Evolutionary conservation across 1,139 yeast species (phyloP).

Genomic region (Nakaseomyces delphensis): DNA sequence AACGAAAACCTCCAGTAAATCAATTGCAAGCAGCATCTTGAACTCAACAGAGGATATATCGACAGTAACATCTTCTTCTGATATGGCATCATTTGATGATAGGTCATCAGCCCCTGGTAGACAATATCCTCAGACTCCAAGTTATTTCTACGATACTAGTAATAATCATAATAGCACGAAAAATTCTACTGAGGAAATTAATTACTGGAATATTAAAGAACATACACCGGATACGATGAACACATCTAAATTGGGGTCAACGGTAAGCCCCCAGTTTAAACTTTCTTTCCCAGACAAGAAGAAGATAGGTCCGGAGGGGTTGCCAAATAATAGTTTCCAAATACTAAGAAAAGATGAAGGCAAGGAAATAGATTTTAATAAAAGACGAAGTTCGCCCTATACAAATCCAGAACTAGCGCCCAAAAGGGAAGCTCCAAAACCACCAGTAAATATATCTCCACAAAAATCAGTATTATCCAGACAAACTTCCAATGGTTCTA

Average conservation of each 20-base stretch:
- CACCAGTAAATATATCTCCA: constrained; percentile 44
- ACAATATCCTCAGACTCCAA: constrained; percentile 31
- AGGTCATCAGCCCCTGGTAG: constrained; percentile 19
- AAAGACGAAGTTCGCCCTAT: constrained; percentile 68
- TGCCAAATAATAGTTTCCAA: constrained; percentile 39
- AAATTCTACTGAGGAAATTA: constrained; percentile 35
- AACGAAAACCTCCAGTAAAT: constrained; percentile 24
- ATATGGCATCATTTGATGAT: constrained; percentile 29
- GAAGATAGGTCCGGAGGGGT: constrained; percentile 11
- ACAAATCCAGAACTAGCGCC: constrained; percentile 46
- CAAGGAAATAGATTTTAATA: constrained; percentile 72
- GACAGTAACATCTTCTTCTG: constrained; percentile 26
- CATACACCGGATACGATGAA: constrained; percentile 10
- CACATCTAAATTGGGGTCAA: constrained; percentile 7
- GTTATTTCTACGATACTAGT: constrained; percentile 24
- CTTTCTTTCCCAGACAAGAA: constrained; percentile 6
- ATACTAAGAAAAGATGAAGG: constrained; percentile 55
- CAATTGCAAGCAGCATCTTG: constrained; percentile 20
- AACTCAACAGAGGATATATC: constrained; percentile 27
- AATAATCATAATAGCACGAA: constrained; percentile 9
- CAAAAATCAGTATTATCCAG: constrained; percentile 11
- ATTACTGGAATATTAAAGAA: constrained; percentile 60
- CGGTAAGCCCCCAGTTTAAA: constrained; percentile 11
- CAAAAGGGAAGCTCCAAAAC: constrained; percentile 50
- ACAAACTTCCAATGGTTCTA: constrained; percentile 10